Evolutionary conservation across 2,329 filamentous ascomycete genomes (phyloP), one percentile per base, ranked within the genome.

Genomic region (Hypoxylon sp.): DNA sequence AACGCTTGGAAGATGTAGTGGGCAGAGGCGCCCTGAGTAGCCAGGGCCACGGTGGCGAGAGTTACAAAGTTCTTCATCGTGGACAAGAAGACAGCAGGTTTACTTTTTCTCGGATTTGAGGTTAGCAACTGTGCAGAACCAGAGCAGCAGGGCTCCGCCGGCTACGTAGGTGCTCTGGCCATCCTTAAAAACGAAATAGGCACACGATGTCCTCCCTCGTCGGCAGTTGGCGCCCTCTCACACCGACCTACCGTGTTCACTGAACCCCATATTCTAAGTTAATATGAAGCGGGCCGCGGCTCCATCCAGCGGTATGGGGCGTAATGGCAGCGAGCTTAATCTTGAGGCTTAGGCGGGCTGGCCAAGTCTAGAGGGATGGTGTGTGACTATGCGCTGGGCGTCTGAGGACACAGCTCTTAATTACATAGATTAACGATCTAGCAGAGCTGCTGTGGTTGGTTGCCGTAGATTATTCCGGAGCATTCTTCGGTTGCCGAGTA

Each of bases 1-100:
- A 80, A 65, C 30, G 78, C 68, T 62, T 79, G 75, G 70, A 79
- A 80, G 68, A 80, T 79, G 72, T 80, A 80, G 66, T 80, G 78
- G 1, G 70, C 78, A 2, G 76, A 76, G 8, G 71, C 78, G 17
- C 75, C 65, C 62, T 74, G 71, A 4, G 72, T 72, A 37, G 71
- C 74, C 22, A 79, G 67, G 20, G 76, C 71, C 37, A 75, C 70
- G 22, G 63, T 62, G 26, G 72, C 72, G 56, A 74, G 43, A 46
- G 70, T 65, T 47, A 72, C 37, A 64, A 74, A 34, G 62, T 65
- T 65, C 71, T 73, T 76, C 77, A 79, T 80, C 41, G 30, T 59
- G 52, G 11, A 22, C 26, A 15, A 11, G 44, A 47, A 15, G 28
- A 41, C 20, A 30, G 8, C 6, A 41, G 17, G 11, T 15, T 57